Conservation (phyloP, 306 rosid genomes). For the Prunus kanzakura region DNA sequence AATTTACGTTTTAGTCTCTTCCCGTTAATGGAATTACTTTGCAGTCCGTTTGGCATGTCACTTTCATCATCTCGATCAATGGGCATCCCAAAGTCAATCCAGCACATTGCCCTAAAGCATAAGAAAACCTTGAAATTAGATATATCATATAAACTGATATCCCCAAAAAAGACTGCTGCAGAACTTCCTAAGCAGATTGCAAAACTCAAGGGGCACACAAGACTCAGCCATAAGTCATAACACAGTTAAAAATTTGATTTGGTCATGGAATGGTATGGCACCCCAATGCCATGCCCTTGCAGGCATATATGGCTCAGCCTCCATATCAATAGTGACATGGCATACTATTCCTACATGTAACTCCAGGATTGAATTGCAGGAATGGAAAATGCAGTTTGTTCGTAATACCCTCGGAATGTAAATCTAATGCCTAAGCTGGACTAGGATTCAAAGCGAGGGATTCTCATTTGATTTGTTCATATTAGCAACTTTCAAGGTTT, state of each 20-base stretch:
- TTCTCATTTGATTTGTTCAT: background rate
- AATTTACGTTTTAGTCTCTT: slow-evolving; percentile 49
- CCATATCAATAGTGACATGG: background rate
- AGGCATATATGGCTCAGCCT: background rate
- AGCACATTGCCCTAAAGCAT: slow-evolving; percentile 83
- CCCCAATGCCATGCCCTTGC: background rate
- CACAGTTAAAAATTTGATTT: background rate
- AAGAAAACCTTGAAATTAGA: slow-evolving; percentile 29
- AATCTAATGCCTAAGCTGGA: background rate
- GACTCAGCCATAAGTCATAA: background rate
- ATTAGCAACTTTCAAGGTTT: slow-evolving; percentile 1
- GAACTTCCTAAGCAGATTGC: background rate
- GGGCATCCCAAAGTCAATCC: slow-evolving; percentile 79
- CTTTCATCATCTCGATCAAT: slow-evolving; percentile 69
- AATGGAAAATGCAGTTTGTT: background rate
- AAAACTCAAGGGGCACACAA: background rate
- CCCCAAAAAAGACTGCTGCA: background rate
- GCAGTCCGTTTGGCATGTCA: slow-evolving; percentile 40
- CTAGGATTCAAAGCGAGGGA: background rate
- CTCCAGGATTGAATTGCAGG: background rate
- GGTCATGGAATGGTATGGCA: background rate
- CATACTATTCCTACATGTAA: slow-evolving; percentile 6
- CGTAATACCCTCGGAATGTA: background rate
- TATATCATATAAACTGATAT: background rate
- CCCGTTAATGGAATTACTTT: slow-evolving; percentile 42